Conservation (phyloP, 805 yeast species). For the Suhomyces sp. region DNA sequence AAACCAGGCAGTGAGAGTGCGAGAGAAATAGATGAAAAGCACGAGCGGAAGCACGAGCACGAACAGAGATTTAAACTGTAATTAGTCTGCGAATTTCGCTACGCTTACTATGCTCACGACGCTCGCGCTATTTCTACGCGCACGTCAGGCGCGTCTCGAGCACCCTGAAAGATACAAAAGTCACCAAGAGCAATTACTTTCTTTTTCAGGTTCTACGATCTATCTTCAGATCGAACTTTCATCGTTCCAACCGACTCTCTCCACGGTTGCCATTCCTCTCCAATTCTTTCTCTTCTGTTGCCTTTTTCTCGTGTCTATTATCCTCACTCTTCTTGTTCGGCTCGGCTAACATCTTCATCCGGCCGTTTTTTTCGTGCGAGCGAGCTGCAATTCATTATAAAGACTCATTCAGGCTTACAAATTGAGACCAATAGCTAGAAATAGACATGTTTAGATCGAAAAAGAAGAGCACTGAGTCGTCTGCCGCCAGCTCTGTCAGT, state of each 20-base stretch:
- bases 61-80: neutral
- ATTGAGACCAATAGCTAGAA: neutral
- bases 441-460: neutral
- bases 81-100: neutral
- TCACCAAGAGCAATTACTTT: neutral
- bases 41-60: too few species aligned
- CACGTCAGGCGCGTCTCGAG: neutral
- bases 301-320: neutral
- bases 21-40: neutral
- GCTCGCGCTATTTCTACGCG: too few species aligned
- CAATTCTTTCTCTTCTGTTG: too few species aligned
- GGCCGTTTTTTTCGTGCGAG: neutral
- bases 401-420: neutral
- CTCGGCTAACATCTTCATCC: neutral
- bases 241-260: too few species aligned
- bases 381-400: neutral
- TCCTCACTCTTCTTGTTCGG: neutral
- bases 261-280: too few species aligned
- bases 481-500: slow-evolving; percentile 1
- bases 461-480: slow-evolving; percentile 5
- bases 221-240: neutral
- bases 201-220: neutral
- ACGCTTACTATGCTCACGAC: too few species aligned
- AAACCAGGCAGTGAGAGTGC: neutral
- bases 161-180: neutral